These are phyloP conservation scores for Rusavskia elegans DNA, from an alignment of 495 filamentous ascomycete species.

Conservation along the genomic window DNA sequence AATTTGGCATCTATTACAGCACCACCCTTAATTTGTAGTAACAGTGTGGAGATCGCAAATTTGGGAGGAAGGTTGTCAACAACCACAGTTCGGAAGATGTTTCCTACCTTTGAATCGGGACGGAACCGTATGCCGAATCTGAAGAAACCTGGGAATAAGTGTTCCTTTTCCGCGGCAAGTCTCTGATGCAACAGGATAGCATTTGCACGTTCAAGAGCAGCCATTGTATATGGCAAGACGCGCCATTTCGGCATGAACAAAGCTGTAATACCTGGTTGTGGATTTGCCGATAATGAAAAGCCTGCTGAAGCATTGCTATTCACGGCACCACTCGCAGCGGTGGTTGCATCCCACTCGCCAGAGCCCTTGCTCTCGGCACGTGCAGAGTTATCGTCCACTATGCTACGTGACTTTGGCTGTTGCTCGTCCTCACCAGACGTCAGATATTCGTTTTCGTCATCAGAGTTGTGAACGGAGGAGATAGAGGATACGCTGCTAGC, in stretches of 20 bases:
- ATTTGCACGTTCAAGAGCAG: not conserved
- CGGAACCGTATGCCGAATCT: slow-evolving; percentile 4
- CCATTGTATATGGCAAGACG: not conserved
- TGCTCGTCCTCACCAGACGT: no score
- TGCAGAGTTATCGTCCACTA: no score
- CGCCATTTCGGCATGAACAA: not conserved
- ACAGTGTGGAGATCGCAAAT: not conserved
- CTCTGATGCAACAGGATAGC: not conserved
- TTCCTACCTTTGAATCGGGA: not conserved
- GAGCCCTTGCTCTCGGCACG: no score
- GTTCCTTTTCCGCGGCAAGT: not conserved
- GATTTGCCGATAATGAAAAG: no score
- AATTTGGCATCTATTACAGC: slow-evolving; percentile 1
- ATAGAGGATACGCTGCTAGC: not conserved
- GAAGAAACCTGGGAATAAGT: slow-evolving; percentile 1
- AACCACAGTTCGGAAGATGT: slow-evolving; percentile 9
- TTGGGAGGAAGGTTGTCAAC: not conserved
- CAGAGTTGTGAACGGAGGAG: not conserved
- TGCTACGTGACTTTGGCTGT: no score
- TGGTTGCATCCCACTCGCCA: no score
- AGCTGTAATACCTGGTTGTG: no score
- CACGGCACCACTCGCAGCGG: no score
- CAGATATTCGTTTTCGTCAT: not conserved
- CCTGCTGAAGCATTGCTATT: no score
- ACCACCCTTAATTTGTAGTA: slow-evolving; percentile 6